Percentiles rank a stretch among this genome's conserved stretches.
These are phyloP conservation scores for Colletotrichum liriopes DNA, from an alignment of 2,329 filamentous ascomycete species.

Conservation along the genomic window DNA sequence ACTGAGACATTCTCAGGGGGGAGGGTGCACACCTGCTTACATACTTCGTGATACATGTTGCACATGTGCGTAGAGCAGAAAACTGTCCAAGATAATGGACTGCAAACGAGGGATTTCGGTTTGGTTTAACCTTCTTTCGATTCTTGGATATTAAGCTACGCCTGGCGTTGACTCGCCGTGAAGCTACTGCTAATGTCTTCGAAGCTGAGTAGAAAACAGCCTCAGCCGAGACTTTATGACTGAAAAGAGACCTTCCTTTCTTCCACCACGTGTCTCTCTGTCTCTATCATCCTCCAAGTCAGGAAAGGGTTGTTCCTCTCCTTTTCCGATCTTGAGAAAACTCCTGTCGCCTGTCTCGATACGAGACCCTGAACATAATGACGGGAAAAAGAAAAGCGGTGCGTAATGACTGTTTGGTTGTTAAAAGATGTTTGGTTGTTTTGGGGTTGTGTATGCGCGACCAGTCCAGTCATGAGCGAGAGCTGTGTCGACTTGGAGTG, in stretches of 20 bases:
- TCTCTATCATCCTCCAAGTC: not conserved
- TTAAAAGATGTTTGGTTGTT: slow-evolving; percentile 12
- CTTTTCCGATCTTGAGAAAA: slow-evolving; percentile 8
- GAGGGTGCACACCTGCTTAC: not conserved
- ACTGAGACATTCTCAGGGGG: not conserved
- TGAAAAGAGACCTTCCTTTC: slow-evolving; percentile 5
- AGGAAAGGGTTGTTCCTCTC: slow-evolving; percentile 2
- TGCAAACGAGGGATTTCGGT: not conserved
- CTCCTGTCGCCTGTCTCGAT: slow-evolving; percentile 7
- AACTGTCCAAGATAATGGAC: not conserved
- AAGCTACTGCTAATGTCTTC: slow-evolving; percentile 29
- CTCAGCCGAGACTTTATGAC: slow-evolving; percentile 14
- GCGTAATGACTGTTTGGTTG: slow-evolving; percentile 2
- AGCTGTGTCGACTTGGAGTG: slow-evolving; percentile 26
- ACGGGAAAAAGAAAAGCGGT: slow-evolving; percentile 14
- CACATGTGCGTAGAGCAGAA: not conserved
- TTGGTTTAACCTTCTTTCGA: slow-evolving; percentile 23
- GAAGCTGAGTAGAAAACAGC: slow-evolving; percentile 13
- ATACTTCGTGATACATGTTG: not conserved
- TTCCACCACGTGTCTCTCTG: not conserved
- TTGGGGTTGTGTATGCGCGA: slow-evolving; percentile 21
- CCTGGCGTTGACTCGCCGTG: slow-evolving; percentile 13
- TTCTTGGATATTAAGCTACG: slow-evolving; percentile 40
- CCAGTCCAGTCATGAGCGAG: slow-evolving; percentile 7
- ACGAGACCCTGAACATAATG: slow-evolving; percentile 15